Evolutionary conservation across 768 basidiomycete species (phyloP).

Genomic region (Boletellus sp.): DNA sequence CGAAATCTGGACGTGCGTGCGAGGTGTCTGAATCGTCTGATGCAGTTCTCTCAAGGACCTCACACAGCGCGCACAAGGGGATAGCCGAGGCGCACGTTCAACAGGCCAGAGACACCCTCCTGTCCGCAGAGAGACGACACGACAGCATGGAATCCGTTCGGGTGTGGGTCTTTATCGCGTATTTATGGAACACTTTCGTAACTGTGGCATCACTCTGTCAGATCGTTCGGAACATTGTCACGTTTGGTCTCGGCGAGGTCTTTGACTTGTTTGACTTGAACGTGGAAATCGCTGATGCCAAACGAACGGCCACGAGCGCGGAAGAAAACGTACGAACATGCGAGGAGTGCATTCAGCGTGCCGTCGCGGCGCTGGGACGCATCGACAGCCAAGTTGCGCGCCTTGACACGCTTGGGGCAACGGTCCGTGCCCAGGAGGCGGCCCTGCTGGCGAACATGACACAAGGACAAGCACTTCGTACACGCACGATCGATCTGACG

Average conservation of each 20-base stretch:
- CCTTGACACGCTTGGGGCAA: slow-evolving; percentile 4
- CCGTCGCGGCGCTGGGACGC: background rate
- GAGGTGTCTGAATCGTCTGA: background rate
- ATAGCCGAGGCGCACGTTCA: slow-evolving; percentile 1
- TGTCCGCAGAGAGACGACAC: slow-evolving; percentile 9
- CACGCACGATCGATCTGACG: slow-evolving; percentile 12
- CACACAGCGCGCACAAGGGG: slow-evolving; percentile 2
- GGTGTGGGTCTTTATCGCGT: background rate
- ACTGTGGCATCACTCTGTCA: background rate
- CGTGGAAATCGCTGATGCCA: slow-evolving; percentile 8
- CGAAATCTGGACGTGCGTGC: slow-evolving; percentile 8
- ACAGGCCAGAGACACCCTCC: slow-evolving; percentile 12
- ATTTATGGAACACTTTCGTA: too few species aligned
- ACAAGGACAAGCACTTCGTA: slow-evolving; percentile 8
- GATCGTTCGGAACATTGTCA: slow-evolving; percentile 13
- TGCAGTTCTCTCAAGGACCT: background rate
- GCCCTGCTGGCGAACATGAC: slow-evolving; percentile 7
- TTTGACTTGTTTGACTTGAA: slow-evolving; percentile 18
- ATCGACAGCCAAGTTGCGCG: slow-evolving; percentile 1
- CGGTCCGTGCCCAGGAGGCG: slow-evolving; percentile 1
- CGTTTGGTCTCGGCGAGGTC: slow-evolving; percentile 13
- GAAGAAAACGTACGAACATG: background rate
- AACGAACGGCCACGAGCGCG: slow-evolving; percentile 8
- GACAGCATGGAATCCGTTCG: slow-evolving; percentile 15
- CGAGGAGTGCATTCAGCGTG: slow-evolving; percentile 9